A percentile compares a stretch with the other conserved stretches of the same genome.
These are phyloP conservation scores for Salvia rosmarinus DNA, from an alignment of 257 asterid species.

Conservation along the genomic window DNA sequence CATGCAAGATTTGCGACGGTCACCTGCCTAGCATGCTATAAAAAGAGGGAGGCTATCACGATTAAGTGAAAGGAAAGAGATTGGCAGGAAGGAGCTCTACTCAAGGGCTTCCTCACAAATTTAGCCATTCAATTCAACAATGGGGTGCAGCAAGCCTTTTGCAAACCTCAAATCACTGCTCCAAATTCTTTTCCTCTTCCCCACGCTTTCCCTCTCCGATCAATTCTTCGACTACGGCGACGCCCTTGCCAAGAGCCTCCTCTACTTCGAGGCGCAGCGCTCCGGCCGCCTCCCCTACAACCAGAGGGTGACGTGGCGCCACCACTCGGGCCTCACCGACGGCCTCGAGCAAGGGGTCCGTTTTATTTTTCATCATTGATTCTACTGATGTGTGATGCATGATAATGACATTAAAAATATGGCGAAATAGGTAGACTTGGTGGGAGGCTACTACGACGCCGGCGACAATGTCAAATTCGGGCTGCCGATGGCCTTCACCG, in stretches of 20 bases:
- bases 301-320: conserved; percentile 85
- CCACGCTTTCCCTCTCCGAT: conserved; percentile 40
- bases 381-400: too few species aligned
- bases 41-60: conserved; percentile 27
- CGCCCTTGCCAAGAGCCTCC: conserved; percentile 83
- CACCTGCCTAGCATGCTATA: conserved; percentile 43
- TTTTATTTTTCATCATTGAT: not conserved
- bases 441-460: conserved; percentile 94
- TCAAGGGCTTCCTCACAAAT: not conserved
- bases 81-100: not conserved
- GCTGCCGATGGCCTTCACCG: conserved; percentile 85
- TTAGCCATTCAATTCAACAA: not conserved
- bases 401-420: too few species aligned
- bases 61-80: not conserved
- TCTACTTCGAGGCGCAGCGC: conserved; percentile 92
- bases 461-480: conserved; percentile 91
- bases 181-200: conserved; percentile 36
- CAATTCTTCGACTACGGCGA: conserved; percentile 54
- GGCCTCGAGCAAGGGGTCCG: conserved; percentile 90
- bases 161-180: conserved; percentile 3
- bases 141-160: not conserved
- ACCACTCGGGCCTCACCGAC: conserved; percentile 92
- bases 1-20: conserved; percentile 29
- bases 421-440: conserved; percentile 69
- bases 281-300: conserved; percentile 88